These are phyloP conservation scores for Claviceps sp. DNA, from an alignment of 2,329 filamentous ascomycete species.

Conservation along the genomic window DNA sequence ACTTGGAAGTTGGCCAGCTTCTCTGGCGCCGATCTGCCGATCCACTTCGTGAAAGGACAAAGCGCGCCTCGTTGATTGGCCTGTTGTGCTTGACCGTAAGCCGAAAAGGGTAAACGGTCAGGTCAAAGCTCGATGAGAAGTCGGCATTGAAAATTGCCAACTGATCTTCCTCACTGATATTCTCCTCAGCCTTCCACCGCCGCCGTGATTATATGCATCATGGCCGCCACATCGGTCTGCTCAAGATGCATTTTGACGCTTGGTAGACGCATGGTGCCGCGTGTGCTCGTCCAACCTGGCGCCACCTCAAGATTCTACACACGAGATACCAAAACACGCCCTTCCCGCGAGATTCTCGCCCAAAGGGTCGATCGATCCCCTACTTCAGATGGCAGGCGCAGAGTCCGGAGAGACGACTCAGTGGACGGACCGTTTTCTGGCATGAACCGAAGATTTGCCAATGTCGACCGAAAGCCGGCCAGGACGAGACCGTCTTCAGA, in stretches of 20 bases:
- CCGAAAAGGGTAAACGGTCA: too few species aligned
- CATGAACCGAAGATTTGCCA: constrained; percentile 42
- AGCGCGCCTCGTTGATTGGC: not conserved
- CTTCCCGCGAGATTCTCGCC: constrained; percentile 46
- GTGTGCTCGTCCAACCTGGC: constrained; percentile 17
- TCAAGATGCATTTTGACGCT: constrained; percentile 8
- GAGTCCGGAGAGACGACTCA: constrained; percentile 21
- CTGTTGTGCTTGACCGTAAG: not conserved
- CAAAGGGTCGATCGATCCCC: constrained; percentile 34
- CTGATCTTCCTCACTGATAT: not conserved
- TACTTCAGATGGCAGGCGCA: constrained; percentile 20
- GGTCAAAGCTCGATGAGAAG: too few species aligned
- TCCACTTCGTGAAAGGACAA: too few species aligned
- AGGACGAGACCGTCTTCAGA: constrained; percentile 7
- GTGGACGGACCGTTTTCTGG: constrained; percentile 37
- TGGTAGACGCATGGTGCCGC: constrained; percentile 5
- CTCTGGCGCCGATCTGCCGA: too few species aligned
- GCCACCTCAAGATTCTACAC: constrained; percentile 23
- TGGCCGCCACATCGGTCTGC: constrained; percentile 10
- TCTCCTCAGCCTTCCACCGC: not conserved
- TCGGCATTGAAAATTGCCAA: too few species aligned
- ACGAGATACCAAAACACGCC: constrained; percentile 22
- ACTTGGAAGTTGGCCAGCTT: too few species aligned
- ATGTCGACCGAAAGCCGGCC: constrained; percentile 17
- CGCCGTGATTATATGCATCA: constrained; percentile 4